These are phyloP conservation scores for Takashimella tepidaria DNA, from an alignment of 1,284 basidiomycete genomes.

Conservation along the genomic window DNA sequence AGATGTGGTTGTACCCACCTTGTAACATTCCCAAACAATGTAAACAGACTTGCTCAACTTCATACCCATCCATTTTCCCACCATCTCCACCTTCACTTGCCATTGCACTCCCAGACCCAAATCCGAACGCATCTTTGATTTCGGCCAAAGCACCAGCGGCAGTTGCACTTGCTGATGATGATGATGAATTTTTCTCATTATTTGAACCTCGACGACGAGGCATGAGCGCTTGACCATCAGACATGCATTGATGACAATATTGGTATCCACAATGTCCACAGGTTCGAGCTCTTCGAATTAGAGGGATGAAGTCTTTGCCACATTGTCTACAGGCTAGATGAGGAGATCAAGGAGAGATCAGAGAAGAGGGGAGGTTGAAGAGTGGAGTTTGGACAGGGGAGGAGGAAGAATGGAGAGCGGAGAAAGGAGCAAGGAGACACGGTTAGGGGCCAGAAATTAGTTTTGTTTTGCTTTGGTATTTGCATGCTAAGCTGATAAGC, in stretches of 20 bases:
- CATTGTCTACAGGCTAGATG: conserved; percentile 42
- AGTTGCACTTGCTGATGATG: too few species aligned
- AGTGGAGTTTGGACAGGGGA: background rate
- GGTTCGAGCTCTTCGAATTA: conserved; percentile 37
- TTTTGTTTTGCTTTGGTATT: background rate
- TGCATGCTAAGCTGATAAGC: background rate
- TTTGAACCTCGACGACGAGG: conserved; percentile 24
- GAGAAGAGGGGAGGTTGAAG: background rate
- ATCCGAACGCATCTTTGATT: conserved; percentile 24
- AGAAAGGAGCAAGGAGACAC: background rate
- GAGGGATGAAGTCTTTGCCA: conserved; percentile 40
- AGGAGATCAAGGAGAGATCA: background rate
- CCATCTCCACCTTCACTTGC: conserved; percentile 5
- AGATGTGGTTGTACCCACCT: too few species aligned
- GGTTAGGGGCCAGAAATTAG: background rate
- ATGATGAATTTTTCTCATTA: too few species aligned
- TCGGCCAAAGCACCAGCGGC: conserved; percentile 15
- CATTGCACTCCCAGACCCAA: conserved; percentile 19
- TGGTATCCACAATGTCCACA: conserved; percentile 47
- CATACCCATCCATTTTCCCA: conserved; percentile 31
- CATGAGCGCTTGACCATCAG: conserved; percentile 46
- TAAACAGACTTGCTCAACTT: conserved; percentile 42
- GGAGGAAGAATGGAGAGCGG: background rate
- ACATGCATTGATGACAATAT: conserved; percentile 42
- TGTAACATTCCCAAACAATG: conserved; percentile 44